These are phyloP conservation scores for Endocalyx cinctus DNA, from an alignment of 2,329 filamentous ascomycete genomes.

Conservation along the genomic window DNA sequence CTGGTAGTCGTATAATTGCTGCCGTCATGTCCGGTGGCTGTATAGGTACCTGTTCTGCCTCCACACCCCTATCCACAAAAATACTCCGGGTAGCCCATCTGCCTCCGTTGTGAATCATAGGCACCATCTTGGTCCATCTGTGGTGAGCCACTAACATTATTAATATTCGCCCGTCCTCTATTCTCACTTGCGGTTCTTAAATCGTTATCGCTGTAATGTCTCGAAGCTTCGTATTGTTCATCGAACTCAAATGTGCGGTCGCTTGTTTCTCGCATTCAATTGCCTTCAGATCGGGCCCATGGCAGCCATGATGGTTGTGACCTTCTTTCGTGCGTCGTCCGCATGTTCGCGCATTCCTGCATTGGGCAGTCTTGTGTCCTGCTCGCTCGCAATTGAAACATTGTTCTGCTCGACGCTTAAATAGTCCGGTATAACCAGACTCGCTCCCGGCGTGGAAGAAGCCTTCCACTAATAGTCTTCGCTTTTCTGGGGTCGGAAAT, in stretches of 20 bases:
- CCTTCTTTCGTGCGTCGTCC: conserved; percentile 3
- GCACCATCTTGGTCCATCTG: neutral
- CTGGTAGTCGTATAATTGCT: neutral
- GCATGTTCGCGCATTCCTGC: conserved; percentile 17
- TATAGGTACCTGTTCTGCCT: neutral
- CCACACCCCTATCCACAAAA: neutral
- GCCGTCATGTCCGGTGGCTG: neutral
- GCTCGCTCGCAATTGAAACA: conserved; percentile 27
- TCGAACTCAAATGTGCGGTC: neutral
- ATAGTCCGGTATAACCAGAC: conserved; percentile 13
- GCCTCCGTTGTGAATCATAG: neutral
- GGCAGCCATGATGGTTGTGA: conserved; percentile 15
- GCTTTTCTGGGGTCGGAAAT: neutral
- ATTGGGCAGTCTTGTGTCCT: conserved; percentile 23
- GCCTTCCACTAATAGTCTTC: conserved; percentile 13
- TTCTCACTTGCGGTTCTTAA: neutral
- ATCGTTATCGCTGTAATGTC: neutral
- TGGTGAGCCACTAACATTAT: neutral
- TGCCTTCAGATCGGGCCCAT: conserved; percentile 11
- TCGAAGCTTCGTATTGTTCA: neutral
- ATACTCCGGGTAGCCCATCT: neutral
- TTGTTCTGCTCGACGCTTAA: conserved; percentile 19
- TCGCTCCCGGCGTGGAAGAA: conserved; percentile 18
- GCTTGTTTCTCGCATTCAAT: conserved; percentile 8
- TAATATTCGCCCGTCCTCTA: neutral